A percentile compares a stretch with the other conserved stretches of the same genome.
These are phyloP conservation scores for Licmophora abbreviata DNA, from an alignment of 108 stramenopile genomes.

Conservation along the genomic window DNA sequence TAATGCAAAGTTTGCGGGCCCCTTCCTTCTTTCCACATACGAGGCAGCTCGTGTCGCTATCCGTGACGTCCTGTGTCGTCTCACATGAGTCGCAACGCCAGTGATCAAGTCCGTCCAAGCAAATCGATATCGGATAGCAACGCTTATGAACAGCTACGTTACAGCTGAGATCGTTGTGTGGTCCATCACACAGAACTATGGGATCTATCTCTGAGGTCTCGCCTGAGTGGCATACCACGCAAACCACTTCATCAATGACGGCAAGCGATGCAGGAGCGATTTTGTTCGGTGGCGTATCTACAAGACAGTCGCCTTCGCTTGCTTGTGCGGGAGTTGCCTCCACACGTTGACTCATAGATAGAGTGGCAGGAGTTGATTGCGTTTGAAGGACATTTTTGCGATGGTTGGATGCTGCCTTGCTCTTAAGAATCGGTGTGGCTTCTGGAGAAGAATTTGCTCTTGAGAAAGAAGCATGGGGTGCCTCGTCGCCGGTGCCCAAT, in stretches of 20 bases:
- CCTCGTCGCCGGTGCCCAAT: too few species aligned
- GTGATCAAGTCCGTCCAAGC: constrained; percentile 16
- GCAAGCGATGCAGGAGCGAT: neutral
- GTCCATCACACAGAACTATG: constrained; percentile 47
- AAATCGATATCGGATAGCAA: constrained; percentile 30
- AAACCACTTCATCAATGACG: constrained; percentile 19
- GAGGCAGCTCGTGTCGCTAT: constrained; percentile 4
- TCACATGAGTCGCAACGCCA: constrained; percentile 47
- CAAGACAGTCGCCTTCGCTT: neutral
- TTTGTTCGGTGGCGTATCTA: neutral
- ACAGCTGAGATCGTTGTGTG: constrained; percentile 11
- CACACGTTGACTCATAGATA: too few species aligned
- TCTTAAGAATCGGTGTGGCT: neutral
- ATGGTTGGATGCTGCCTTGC: too few species aligned
- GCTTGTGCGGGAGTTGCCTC: neutral
- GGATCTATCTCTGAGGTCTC: constrained; percentile 35
- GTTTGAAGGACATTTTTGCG: too few species aligned
- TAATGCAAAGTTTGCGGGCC: neutral
- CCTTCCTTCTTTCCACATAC: constrained; percentile 9
- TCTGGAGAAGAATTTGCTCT: too few species aligned
- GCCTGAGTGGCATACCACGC: constrained; percentile 28
- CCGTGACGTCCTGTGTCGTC: constrained; percentile 1
- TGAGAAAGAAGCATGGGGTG: too few species aligned
- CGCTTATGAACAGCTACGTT: constrained; percentile 39
- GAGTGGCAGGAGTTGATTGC: too few species aligned